These are phyloP conservation scores for Echinochloa phyllopogon DNA, from an alignment of 176 grass and related monocot species.

Conservation along the genomic window DNA sequence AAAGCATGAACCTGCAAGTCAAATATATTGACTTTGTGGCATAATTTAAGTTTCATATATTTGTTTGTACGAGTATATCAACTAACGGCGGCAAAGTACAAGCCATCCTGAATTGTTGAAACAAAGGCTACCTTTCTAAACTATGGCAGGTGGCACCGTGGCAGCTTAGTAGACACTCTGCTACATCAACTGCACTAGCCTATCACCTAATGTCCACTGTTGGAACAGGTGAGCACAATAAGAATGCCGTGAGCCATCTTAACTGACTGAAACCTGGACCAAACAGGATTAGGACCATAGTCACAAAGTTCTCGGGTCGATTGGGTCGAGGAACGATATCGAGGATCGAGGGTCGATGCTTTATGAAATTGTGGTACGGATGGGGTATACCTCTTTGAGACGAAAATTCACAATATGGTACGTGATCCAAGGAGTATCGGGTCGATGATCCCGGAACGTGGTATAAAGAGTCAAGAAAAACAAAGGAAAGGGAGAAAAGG, in stretches of 20 bases:
- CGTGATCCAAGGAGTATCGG: too few species aligned
- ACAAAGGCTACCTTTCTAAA: background rate
- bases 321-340: too few species aligned
- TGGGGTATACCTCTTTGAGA: too few species aligned
- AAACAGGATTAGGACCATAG: slow-evolving; percentile 19
- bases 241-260: background rate
- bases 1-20: too few species aligned
- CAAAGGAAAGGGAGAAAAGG: too few species aligned
- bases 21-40: background rate
- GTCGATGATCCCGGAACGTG: too few species aligned
- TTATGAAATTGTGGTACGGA: too few species aligned
- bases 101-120: background rate
- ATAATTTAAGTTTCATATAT: background rate
- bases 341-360: too few species aligned
- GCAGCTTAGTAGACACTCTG: background rate
- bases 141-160: background rate
- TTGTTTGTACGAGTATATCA: background rate
- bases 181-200: background rate
- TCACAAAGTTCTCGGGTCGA: too few species aligned
- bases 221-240: slow-evolving; percentile 45
- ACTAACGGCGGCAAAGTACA: slow-evolving; percentile 1
- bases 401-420: too few species aligned
- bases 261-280: slow-evolving; percentile 22
- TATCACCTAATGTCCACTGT: slow-evolving; percentile 29
- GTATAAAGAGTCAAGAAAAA: too few species aligned